Evolutionary conservation across 805 yeast genomes (phyloP).

Genomic region (Cyberlindnera meyerae): DNA sequence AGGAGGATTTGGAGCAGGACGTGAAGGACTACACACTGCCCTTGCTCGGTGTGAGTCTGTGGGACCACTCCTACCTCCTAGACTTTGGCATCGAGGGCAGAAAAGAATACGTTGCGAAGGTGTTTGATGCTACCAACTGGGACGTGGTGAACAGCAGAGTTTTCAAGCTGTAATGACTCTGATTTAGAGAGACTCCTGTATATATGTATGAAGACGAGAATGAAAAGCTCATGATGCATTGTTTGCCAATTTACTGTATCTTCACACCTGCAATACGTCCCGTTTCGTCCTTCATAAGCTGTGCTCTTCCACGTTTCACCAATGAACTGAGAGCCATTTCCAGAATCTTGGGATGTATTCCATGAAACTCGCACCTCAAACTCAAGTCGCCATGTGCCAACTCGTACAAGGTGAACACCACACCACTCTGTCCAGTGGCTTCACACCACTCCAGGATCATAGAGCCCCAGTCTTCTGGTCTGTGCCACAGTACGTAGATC

Average conservation of each 20-base stretch:
- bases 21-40: conserved; percentile 66
- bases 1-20: conserved; percentile 34
- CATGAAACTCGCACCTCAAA: conserved; percentile 51
- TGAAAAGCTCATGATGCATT: conserved; percentile 5
- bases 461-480: conserved; percentile 64
- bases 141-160: conserved; percentile 50
- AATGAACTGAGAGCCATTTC: conserved; percentile 51
- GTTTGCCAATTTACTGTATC: conserved; percentile 35
- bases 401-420: conserved; percentile 80
- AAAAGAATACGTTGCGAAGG: conserved; percentile 62
- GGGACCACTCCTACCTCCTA: conserved; percentile 84
- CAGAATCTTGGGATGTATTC: conserved; percentile 55
- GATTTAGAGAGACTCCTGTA: no score
- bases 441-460: conserved; percentile 66
- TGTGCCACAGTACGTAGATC: conserved; percentile 55
- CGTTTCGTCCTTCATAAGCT: conserved; percentile 60
- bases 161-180: conserved; percentile 20
- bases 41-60: conserved; percentile 69
- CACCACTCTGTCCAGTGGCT: conserved; percentile 68
- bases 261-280: conserved; percentile 76
- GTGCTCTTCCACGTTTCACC: conserved; percentile 68
- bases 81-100: conserved; percentile 83
- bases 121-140: conserved; percentile 85
- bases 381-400: conserved; percentile 61
- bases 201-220: no score